These are phyloP conservation scores for Mrakia gelida DNA, from an alignment of 768 basidiomycete species.

Conservation along the genomic window DNA sequence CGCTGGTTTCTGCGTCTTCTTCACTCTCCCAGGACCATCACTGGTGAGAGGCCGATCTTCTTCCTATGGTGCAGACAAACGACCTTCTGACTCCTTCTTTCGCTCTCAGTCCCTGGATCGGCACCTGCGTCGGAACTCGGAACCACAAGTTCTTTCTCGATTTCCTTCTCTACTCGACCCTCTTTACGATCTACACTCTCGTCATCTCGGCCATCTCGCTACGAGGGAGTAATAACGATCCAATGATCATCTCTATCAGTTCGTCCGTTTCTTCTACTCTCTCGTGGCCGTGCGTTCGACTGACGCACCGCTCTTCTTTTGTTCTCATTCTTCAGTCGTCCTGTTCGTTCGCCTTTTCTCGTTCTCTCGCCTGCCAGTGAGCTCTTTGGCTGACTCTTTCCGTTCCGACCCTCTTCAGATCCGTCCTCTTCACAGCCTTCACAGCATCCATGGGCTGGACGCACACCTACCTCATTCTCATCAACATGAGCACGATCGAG, in stretches of 20 bases:
- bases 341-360: neutral
- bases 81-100: no score
- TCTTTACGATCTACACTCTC: constrained; percentile 26
- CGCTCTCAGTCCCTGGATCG: neutral
- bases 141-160: constrained; percentile 23
- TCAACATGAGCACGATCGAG: constrained; percentile 30
- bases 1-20: neutral
- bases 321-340: neutral
- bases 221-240: constrained; percentile 1
- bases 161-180: constrained; percentile 18
- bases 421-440: constrained; percentile 23
- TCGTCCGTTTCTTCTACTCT: neutral
- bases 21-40: neutral
- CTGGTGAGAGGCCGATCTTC: neutral
- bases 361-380: neutral
- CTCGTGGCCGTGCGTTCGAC: no score
- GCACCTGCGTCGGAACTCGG: neutral
- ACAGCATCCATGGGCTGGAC: neutral
- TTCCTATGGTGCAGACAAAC: no score
- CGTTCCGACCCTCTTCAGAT: constrained; percentile 4
- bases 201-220: constrained; percentile 12
- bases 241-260: constrained; percentile 25
- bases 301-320: no score
- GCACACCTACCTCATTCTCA: constrained; percentile 12
- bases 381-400: neutral